Base-by-base conservation (phyloP, 352 stramenopile genomes). In the Globisporangium camurandrum region DNA sequence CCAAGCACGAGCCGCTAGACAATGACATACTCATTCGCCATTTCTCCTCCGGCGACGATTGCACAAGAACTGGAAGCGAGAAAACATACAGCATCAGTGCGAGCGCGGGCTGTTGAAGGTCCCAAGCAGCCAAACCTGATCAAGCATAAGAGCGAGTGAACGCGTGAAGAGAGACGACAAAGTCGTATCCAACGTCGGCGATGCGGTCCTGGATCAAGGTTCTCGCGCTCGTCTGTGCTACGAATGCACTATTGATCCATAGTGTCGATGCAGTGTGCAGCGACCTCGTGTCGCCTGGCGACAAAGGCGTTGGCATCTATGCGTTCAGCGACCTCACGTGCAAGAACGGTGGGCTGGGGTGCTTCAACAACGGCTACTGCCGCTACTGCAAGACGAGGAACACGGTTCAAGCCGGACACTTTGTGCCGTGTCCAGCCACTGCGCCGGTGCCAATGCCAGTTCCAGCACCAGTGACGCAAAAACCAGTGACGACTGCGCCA, bases 351-450 rank as follows among this genome's bases (percentile, higher is more conserved):
- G 60, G 60, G 9, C 26, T 67, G 0, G 61, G 61, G 3, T 68
- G 61, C 41, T 66, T 51, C 22, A 17, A 23, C 0, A 37, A 40
- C 9, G 44, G 44, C 9, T 20, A 20, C 5, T 66, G 61, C 20
- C 61, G 61, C 17, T 68, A 57, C 51, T 68, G 61, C 34, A 64
- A 59, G 41, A 54, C 47, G n/a, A 39, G 19, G 10, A 36, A 51
- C 2, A 68, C 61, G 11, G 9, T 36, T 6, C 47, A 65, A 22
- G 59, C 59, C 2, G 17, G 20, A 4, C 41, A 67, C 28, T 46
- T 61, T n/a, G 11, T 43, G 24, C 36, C 22, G 11, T 64, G 57
- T 27, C 24, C 47, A 14, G 17, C 23, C 10, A 30, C 30, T 5
- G 22, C 44, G 5, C 8, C 44, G 20, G 27, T 20, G n/a, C 44